Evolutionary conservation across 2,329 filamentous ascomycete genomes (phyloP).

Genomic region (Penicillium sclerotiorum): DNA sequence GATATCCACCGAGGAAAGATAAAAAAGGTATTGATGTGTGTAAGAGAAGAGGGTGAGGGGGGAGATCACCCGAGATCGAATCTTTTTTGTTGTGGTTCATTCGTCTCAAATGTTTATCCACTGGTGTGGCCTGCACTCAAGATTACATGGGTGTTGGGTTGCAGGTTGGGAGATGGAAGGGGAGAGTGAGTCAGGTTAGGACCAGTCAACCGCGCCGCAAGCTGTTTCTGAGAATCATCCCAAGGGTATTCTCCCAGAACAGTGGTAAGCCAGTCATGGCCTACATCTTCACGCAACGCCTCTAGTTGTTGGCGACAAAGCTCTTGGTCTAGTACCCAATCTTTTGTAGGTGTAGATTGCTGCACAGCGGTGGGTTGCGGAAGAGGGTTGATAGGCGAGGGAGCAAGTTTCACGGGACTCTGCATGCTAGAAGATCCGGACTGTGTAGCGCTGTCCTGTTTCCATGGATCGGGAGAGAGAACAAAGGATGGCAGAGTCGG

Average conservation of each 20-base stretch:
- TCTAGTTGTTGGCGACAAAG: constrained; percentile 88
- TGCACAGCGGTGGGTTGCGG: constrained; percentile 24
- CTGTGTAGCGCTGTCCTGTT: constrained; percentile 34
- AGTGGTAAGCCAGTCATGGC: constrained; percentile 77
- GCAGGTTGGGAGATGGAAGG: constrained; percentile 37
- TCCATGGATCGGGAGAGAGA: constrained; percentile 32
- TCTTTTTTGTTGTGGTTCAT: not conserved
- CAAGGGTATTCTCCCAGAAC: constrained; percentile 77
- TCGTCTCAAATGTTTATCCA: constrained; percentile 22
- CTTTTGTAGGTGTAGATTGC: constrained; percentile 29
- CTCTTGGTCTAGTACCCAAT: constrained; percentile 62
- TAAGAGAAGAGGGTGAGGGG: not conserved
- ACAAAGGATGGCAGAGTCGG: constrained; percentile 29
- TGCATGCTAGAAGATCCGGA: constrained; percentile 29
- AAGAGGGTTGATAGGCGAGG: constrained; percentile 18
- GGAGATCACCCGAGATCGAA: too few species aligned
- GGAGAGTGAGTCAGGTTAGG: constrained; percentile 36
- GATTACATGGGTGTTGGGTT: constrained; percentile 43
- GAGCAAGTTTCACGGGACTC: constrained; percentile 19
- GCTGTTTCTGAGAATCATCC: constrained; percentile 41
- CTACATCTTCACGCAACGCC: constrained; percentile 79
- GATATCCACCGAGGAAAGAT: not conserved
- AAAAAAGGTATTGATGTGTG: not conserved
- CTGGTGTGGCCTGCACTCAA: constrained; percentile 44
- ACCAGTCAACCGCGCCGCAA: constrained; percentile 32